A percentile compares a stretch with the other conserved stretches of the same genome.
Conservation (phyloP, 1,284 basidiomycete genomes). For the Trametes polyzona region DNA sequence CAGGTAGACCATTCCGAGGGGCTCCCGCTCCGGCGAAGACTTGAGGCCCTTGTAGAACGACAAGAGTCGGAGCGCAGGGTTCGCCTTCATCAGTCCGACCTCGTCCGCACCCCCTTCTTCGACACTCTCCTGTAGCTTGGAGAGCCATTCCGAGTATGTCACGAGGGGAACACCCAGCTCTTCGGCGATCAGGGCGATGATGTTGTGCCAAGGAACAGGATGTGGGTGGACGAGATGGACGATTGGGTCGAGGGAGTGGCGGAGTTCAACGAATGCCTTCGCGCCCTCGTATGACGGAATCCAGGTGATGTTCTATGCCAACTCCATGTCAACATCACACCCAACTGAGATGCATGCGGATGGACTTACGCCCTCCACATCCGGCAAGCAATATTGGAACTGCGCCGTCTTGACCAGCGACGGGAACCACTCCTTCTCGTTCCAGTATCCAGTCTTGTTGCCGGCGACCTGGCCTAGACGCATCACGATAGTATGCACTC, state of each 20-base stretch:
- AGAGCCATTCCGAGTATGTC: conserved; percentile 28
- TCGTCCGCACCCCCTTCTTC: conserved; percentile 28
- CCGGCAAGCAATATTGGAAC: conserved; percentile 34
- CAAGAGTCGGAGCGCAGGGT: conserved; percentile 38
- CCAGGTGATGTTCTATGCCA: conserved; percentile 28
- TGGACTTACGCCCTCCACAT: conserved; percentile 25
- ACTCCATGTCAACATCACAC: too few relatives aligned
- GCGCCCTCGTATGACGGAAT: conserved; percentile 33
- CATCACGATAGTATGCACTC: conserved; percentile 38
- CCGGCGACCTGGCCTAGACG: conserved; percentile 50
- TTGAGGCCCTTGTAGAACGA: conserved; percentile 32
- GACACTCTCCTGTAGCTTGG: conserved; percentile 19
- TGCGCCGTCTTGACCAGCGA: conserved; percentile 41
- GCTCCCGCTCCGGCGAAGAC: conserved; percentile 15
- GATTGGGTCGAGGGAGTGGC: conserved; percentile 21
- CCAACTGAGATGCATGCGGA: neutral
- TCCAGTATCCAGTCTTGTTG: conserved; percentile 46
- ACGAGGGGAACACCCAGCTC: conserved; percentile 29
- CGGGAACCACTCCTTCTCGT: conserved; percentile 49
- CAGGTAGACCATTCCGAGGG: conserved; percentile 20
- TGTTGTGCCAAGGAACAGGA: conserved; percentile 25
- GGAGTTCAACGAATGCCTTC: conserved; percentile 29
- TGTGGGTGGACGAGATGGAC: conserved; percentile 37
- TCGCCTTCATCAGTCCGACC: conserved; percentile 32
- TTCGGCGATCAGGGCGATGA: conserved; percentile 26